These are phyloP conservation scores for Basidiobolus heterosporus DNA, from an alignment of 371 early-diverging fungal genomes.

Conservation along the genomic window DNA sequence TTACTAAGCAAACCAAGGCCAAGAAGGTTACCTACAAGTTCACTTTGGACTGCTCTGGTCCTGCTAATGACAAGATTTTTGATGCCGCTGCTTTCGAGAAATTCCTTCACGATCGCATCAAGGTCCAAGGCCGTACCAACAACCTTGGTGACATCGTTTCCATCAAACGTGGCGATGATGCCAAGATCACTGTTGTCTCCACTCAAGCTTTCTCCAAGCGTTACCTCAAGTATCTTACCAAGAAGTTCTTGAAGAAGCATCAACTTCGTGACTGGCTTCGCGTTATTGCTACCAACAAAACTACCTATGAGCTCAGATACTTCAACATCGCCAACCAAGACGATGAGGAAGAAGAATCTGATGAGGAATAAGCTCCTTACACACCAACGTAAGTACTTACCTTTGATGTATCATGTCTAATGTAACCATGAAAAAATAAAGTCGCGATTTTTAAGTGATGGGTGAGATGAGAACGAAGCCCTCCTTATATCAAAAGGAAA, in stretches of 20 bases:
- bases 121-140: constrained; percentile 91
- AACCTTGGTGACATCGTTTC: constrained; percentile 81
- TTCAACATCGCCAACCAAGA: constrained; percentile 82
- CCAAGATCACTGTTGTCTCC: constrained; percentile 59
- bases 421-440: too few relatives aligned
- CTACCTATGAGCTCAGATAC: constrained; percentile 89
- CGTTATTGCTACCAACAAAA: constrained; percentile 81
- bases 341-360: constrained; percentile 61
- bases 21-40: constrained; percentile 43
- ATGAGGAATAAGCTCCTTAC: constrained; percentile 15
- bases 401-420: too few relatives aligned
- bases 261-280: constrained; percentile 96
- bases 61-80: constrained; percentile 90
- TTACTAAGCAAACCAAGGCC: not conserved
- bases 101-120: constrained; percentile 94
- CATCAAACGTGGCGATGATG: constrained; percentile 58
- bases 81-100: constrained; percentile 93
- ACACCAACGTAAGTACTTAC: too few relatives aligned
- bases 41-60: constrained; percentile 86
- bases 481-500: too few relatives aligned
- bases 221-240: constrained; percentile 97
- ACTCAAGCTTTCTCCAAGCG: constrained; percentile 84
- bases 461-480: too few relatives aligned
- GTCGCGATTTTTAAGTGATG: too few relatives aligned
- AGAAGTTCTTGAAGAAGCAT: constrained; percentile 99